Conservation (phyloP, 345 rosid species). For the Hibiscus tridactylites region DNA sequence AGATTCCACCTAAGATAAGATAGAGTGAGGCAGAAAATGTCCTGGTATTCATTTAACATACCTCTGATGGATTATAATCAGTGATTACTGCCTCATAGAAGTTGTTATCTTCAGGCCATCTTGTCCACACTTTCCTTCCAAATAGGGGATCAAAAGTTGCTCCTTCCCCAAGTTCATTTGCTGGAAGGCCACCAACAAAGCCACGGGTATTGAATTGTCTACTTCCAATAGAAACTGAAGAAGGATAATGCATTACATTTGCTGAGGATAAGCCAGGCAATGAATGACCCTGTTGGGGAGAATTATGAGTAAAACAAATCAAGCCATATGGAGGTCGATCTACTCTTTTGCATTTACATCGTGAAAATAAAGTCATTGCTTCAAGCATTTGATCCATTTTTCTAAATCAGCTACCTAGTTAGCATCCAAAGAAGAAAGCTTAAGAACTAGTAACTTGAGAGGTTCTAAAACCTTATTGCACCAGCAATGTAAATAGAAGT, state of each 20-base stretch:
- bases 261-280: background rate
- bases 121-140: background rate
- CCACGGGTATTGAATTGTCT: background rate
- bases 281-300: background rate
- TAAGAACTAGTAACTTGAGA: too few relatives aligned
- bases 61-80: background rate
- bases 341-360: too few relatives aligned
- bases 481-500: background rate
- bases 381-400: background rate
- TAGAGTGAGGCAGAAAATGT: background rate
- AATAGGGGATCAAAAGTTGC: background rate
- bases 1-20: background rate
- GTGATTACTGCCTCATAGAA: background rate
- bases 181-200: background rate
- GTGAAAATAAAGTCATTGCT: too few relatives aligned
- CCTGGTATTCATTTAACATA: background rate
- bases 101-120: background rate
- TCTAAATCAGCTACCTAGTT: background rate
- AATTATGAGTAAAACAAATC: background rate
- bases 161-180: background rate
- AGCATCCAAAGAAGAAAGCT: background rate
- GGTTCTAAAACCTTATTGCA: background rate
- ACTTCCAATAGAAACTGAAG: background rate
- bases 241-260: background rate
- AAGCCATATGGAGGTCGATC: background rate